These are phyloP conservation scores for Melampsora americana DNA, from an alignment of 1,284 basidiomycete genomes.

Conservation along the genomic window DNA sequence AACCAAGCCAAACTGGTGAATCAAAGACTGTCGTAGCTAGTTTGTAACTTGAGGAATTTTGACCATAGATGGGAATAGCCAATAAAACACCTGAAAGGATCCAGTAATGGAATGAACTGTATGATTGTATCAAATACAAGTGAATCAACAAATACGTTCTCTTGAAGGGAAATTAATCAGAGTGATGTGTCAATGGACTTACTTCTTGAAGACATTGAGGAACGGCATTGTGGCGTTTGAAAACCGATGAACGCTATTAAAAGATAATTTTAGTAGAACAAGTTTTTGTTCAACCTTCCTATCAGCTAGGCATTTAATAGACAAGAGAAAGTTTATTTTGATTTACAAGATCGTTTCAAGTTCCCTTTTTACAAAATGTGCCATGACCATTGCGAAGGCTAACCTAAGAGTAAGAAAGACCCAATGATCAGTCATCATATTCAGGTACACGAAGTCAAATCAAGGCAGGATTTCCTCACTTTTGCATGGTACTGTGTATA, in stretches of 20 bases:
- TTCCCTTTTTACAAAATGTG: constrained; percentile 90
- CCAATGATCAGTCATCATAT: background rate
- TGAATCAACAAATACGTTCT: background rate
- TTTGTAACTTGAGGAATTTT: constrained; percentile 62
- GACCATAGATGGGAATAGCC: constrained; percentile 75
- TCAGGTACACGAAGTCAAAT: background rate
- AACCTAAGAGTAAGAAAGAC: constrained; percentile 61
- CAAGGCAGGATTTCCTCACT: constrained; percentile 57
- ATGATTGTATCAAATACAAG: background rate
- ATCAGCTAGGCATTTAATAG: background rate
- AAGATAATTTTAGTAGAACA: too few relatives aligned
- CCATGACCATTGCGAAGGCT: constrained; percentile 71
- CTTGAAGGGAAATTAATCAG: too few relatives aligned
- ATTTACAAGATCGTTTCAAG: constrained; percentile 82
- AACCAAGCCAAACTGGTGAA: constrained; percentile 66
- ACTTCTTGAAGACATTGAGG: constrained; percentile 87
- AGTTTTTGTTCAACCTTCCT: too few relatives aligned
- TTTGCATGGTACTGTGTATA: constrained; percentile 72
- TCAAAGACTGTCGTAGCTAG: constrained; percentile 69
- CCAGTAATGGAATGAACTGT: constrained; percentile 82
- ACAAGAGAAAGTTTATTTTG: background rate
- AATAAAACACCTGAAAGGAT: constrained; percentile 74
- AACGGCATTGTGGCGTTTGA: constrained; percentile 85
- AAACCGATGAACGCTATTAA: constrained; percentile 72
- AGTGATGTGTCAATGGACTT: constrained; percentile 49